Base-by-base conservation (phyloP, 2,329 filamentous ascomycete species). In the Penicillium palitans region DNA sequence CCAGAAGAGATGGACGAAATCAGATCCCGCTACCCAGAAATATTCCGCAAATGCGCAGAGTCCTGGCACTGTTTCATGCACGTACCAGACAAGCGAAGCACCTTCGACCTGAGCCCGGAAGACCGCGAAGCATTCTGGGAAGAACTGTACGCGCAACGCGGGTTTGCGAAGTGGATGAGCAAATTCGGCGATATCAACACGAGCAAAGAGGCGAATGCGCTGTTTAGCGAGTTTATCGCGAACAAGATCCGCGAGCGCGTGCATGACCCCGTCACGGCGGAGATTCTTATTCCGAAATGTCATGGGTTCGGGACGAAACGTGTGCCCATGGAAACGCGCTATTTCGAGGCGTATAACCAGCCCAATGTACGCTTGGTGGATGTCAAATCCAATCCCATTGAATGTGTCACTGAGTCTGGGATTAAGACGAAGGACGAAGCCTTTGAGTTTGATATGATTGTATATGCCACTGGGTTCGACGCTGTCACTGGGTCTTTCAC, bases 101-200 rank as follows among this genome's bases (percentile, higher is more conserved):
- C 47, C 3, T 49, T 49, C 15, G 47, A 49, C 19, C 21, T 49
- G 6, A 49, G 5, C 21, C 21, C 31, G 13, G 31, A 35, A 49
- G 47, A 49, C 15, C 31, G 47, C 21, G 21, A 49, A 13, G 33
- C 25, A 1, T 57, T 66, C 47, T 66, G 63, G 49, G 61, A 68
- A 10, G 44, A 59, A 17, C 57, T 60, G 0, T 68, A 66, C 45
- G 39, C 53, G 1, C 24, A 59, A 6, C 60, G 64, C 10, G 66
- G 66, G 2, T 67, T 68, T 39, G 52, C 49, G 0, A 66, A 64
- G 19, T 66, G 62, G 62, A 50, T 64, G 3, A 57, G 59, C 2
- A 48, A 74, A 76, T 39, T 75, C 67, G 48, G 51, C 19, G 52
- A 61, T 40, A 59, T 57, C 31, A 55, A 55, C 40, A 58, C 47